Conservation (phyloP, 495 filamentous ascomycete species). For the Podospora pseudopauciseta region DNA sequence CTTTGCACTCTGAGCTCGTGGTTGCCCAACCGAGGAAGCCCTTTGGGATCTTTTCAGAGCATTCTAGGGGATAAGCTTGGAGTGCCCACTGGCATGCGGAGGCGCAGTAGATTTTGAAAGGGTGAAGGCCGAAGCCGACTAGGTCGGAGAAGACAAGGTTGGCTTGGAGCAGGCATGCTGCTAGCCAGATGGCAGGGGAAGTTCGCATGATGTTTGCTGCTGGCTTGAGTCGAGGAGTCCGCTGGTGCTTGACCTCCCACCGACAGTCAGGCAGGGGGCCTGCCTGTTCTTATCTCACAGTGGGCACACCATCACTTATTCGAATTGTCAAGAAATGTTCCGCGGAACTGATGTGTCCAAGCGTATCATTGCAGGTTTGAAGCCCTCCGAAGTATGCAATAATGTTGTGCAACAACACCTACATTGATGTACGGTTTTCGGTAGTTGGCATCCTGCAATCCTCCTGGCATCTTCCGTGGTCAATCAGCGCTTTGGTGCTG, state of each 20-base stretch:
- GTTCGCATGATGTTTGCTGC: background rate
- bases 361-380: background rate
- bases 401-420: background rate
- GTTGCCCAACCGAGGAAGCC: background rate
- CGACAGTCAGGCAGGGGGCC: background rate
- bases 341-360: background rate
- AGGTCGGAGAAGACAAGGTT: background rate
- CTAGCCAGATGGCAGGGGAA: background rate
- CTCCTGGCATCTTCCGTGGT: background rate
- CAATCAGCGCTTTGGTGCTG: background rate
- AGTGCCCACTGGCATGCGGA: conserved; percentile 1
- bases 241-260: background rate
- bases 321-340: background rate
- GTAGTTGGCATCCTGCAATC: conserved; percentile 2
- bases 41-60: background rate
- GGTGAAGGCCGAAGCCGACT: conserved; percentile 12
- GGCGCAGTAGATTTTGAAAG: conserved; percentile 6
- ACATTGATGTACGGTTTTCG: background rate
- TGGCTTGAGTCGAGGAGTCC: background rate
- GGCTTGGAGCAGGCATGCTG: background rate
- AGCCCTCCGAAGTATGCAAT: conserved; percentile 3
- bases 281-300: background rate
- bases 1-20: background rate
- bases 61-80: background rate
- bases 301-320: background rate